Evolutionary conservation across 495 filamentous ascomycete species (phyloP).

Genomic region (Penicillium psychrofluorescens): DNA sequence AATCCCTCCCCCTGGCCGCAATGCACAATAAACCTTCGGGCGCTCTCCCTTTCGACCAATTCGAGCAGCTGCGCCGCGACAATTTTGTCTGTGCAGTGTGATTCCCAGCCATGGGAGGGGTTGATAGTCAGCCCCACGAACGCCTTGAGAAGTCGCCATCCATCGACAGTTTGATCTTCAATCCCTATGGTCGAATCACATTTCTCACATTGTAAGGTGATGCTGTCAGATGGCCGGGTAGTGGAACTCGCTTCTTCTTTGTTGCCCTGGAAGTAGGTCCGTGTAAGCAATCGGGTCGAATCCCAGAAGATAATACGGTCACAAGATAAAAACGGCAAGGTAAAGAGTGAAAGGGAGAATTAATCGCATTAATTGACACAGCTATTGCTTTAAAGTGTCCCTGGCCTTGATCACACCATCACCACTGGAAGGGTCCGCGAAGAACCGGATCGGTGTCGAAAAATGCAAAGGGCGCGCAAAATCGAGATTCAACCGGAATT

Average conservation of each 20-base stretch:
- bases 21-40: slow-evolving; percentile 41
- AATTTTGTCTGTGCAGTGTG: slow-evolving; percentile 8
- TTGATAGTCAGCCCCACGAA: slow-evolving; percentile 26
- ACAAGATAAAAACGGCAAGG: too few species aligned
- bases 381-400: slow-evolving; percentile 33
- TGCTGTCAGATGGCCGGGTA: not conserved
- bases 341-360: too few species aligned
- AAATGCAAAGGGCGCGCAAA: slow-evolving; percentile 17
- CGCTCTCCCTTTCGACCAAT: slow-evolving; percentile 41
- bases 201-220: slow-evolving; percentile 24
- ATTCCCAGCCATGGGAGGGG: not conserved
- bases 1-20: slow-evolving; percentile 29
- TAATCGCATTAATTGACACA: too few species aligned
- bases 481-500: slow-evolving; percentile 5
- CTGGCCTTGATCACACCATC: slow-evolving; percentile 44
- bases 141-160: slow-evolving; percentile 46
- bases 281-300: too few species aligned
- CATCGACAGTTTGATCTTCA: slow-evolving; percentile 31
- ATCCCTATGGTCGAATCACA: slow-evolving; percentile 40
- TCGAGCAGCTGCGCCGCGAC: slow-evolving; percentile 45
- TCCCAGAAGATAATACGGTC: too few species aligned
- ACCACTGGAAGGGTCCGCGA: slow-evolving; percentile 39
- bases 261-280: slow-evolving; percentile 8
- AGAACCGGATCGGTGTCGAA: slow-evolving; percentile 28
- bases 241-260: slow-evolving; percentile 5